Evolutionary conservation across 2,329 filamentous ascomycete species (phyloP).

Genomic region (Diaporthe sp.): DNA sequence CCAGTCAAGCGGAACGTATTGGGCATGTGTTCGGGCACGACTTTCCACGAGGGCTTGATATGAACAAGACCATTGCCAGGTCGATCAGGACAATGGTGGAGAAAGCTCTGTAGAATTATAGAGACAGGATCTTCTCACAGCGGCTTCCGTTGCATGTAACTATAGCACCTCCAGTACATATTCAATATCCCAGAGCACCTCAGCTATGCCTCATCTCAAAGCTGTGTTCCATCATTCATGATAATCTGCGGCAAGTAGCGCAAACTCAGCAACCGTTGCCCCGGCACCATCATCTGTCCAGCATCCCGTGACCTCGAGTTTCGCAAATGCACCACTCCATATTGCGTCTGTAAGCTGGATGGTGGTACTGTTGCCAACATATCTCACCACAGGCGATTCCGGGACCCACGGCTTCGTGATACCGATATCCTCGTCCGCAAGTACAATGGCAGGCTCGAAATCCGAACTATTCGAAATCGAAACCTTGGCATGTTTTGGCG

Average conservation of each 20-base stretch:
- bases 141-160: not conserved
- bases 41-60: constrained; percentile 38
- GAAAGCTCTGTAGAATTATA: constrained; percentile 26
- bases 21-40: constrained; percentile 40
- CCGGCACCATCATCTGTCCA: constrained; percentile 33
- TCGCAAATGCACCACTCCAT: constrained; percentile 38
- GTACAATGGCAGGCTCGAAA: constrained; percentile 38
- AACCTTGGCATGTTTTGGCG: constrained; percentile 41
- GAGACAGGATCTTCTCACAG: not conserved
- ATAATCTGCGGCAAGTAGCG: constrained; percentile 14
- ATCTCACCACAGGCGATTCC: constrained; percentile 35
- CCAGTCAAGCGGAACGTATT: constrained; percentile 31
- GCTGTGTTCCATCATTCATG: not conserved
- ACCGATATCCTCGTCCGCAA: constrained; percentile 39
- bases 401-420: constrained; percentile 44
- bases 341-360: constrained; percentile 6
- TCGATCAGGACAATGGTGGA: constrained; percentile 36
- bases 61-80: constrained; percentile 39
- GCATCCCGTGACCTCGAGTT: constrained; percentile 34
- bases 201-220: not conserved
- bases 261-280: constrained; percentile 35
- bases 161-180: constrained; percentile 1
- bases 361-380: constrained; percentile 35
- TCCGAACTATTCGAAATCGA: constrained; percentile 38
- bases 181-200: constrained; percentile 5